Evolutionary conservation across 148 eudicot genomes (phyloP).

Genomic region (Chenopodium formosanum): DNA sequence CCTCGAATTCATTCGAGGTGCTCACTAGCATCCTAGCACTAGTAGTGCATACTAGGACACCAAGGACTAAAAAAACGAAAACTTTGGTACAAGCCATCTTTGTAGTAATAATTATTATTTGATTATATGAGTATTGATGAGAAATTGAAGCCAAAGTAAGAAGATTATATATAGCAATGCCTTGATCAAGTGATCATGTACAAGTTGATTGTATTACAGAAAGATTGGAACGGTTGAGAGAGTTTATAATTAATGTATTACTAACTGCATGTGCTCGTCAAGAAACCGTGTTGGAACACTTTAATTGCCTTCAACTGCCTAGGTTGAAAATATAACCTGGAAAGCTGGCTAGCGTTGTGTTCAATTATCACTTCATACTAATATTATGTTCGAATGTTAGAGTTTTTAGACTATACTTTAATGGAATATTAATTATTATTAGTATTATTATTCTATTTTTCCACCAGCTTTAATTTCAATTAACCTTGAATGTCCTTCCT

Average conservation of each 20-base stretch:
- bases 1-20: neutral
- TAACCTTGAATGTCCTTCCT: too few relatives aligned
- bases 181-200: neutral
- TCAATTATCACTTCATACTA: neutral
- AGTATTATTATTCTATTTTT: too few relatives aligned
- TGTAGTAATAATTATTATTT: neutral
- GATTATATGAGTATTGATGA: slow-evolving; percentile 23
- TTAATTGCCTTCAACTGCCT: slow-evolving; percentile 26
- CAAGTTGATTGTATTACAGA: neutral
- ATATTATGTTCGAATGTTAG: neutral
- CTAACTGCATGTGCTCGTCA: slow-evolving; percentile 17
- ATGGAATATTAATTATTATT: neutral
- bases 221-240: slow-evolving; percentile 17
- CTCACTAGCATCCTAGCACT: slow-evolving; percentile 24
- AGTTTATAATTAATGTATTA: slow-evolving; percentile 12
- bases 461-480: neutral
- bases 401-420: neutral
- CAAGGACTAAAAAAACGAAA: slow-evolving; percentile 24
- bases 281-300: slow-evolving; percentile 16
- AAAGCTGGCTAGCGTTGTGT: slow-evolving; percentile 10
- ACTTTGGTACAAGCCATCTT: slow-evolving; percentile 21
- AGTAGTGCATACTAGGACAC: slow-evolving; percentile 28
- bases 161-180: slow-evolving; percentile 25
- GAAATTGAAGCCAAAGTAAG: neutral
- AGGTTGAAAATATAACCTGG: slow-evolving; percentile 18